These are phyloP conservation scores for Sphaerulina musiva DNA, from an alignment of 2,329 filamentous ascomycete species.

Conservation along the genomic window DNA sequence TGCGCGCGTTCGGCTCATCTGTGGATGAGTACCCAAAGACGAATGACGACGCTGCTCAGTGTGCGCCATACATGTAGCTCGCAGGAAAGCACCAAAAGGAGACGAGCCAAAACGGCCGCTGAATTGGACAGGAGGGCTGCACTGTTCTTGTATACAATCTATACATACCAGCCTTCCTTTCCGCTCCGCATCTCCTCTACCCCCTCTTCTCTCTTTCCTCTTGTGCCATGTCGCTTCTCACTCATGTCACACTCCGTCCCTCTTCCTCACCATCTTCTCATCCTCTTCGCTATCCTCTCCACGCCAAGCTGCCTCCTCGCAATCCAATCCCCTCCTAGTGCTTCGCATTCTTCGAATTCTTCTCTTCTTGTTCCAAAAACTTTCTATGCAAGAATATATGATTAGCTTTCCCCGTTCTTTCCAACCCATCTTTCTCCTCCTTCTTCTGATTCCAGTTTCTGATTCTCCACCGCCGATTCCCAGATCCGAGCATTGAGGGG, in stretches of 20 bases:
- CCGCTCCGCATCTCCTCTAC: not conserved
- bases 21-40: too few species aligned
- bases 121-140: too few species aligned
- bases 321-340: conserved; percentile 4
- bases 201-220: not conserved
- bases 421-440: not conserved
- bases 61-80: too few species aligned
- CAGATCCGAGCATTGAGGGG: not conserved
- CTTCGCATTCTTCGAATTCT: conserved; percentile 16
- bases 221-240: not conserved
- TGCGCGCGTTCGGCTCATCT: too few species aligned
- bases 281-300: too few species aligned
- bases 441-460: not conserved
- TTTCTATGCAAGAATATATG: conserved; percentile 9
- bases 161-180: not conserved
- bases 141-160: not conserved
- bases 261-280: too few species aligned
- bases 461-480: not conserved
- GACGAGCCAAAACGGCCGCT: too few species aligned
- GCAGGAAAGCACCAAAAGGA: too few species aligned
- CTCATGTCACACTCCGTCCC: not conserved
- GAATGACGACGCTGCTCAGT: too few species aligned
- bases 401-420: conserved; percentile 1
- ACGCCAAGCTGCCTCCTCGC: too few species aligned
- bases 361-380: conserved; percentile 22